phyloP scores from a whole-genome alignment of 2,329 filamentous ascomycete genomes.

The Diplodia sapinea region DNA sequence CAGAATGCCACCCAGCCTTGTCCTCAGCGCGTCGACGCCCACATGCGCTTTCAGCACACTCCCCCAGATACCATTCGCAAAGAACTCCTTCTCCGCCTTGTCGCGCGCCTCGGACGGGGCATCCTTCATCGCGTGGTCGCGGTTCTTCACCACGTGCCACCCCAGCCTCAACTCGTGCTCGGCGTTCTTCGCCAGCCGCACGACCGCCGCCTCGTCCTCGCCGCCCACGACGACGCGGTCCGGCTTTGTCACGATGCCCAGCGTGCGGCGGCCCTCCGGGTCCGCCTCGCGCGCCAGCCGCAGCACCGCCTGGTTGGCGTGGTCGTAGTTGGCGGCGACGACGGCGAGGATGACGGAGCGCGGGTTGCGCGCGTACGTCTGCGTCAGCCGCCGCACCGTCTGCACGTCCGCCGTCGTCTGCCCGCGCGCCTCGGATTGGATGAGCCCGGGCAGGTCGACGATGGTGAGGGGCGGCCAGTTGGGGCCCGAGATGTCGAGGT shows the following conservation, averaged over 20 bases:
- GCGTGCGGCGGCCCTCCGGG: slow-evolving; percentile 53
- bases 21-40: slow-evolving; percentile 57
- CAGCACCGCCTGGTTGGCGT: slow-evolving; percentile 63
- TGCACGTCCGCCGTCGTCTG: slow-evolving; percentile 45
- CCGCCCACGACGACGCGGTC: slow-evolving; percentile 52
- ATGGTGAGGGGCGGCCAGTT: slow-evolving; percentile 41
- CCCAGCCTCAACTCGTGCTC: slow-evolving; percentile 52
- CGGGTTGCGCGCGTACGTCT: slow-evolving; percentile 62
- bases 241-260: slow-evolving; percentile 64
- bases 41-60: slow-evolving; percentile 40
- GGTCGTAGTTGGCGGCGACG: slow-evolving; percentile 51
- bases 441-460: slow-evolving; percentile 49
- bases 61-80: slow-evolving; percentile 41
- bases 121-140: slow-evolving; percentile 43
- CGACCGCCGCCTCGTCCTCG: slow-evolving; percentile 49
- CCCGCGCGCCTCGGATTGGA: slow-evolving; percentile 41
- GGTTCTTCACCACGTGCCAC: slow-evolving; percentile 63
- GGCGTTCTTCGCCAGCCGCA: slow-evolving; percentile 49
- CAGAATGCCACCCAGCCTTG: slow-evolving; percentile 53
- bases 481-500: slow-evolving; percentile 38
- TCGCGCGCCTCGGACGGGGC: slow-evolving; percentile 45
- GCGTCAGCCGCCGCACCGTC: slow-evolving; percentile 45
- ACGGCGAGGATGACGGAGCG: slow-evolving; percentile 66
- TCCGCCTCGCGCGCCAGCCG: slow-evolving; percentile 58
- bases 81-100: slow-evolving; percentile 44